phyloP scores from a whole-genome alignment of 202 grass and related monocot species.

The Miscanthus sacchariflorus region DNA sequence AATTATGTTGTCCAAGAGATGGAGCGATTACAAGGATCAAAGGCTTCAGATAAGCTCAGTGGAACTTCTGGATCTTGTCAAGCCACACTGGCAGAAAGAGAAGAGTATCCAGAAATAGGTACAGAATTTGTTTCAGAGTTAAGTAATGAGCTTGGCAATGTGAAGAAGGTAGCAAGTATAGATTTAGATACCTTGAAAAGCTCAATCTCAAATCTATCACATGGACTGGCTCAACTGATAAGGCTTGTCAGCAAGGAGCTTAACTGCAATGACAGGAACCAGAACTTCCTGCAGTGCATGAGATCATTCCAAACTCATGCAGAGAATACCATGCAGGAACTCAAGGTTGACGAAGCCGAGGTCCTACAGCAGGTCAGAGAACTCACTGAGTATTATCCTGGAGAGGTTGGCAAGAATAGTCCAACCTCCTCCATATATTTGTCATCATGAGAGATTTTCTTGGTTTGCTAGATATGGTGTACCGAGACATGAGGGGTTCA shows the following conservation, averaged over 20 bases:
- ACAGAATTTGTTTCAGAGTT: slow-evolving; percentile 70
- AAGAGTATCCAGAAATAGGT: slow-evolving; percentile 41
- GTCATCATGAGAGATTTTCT: slow-evolving; percentile 89
- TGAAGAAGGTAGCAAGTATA: slow-evolving; percentile 84
- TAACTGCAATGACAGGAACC: slow-evolving; percentile 40
- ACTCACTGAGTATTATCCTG: slow-evolving; percentile 90
- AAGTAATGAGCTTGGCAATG: slow-evolving; percentile 75
- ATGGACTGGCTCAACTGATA: slow-evolving; percentile 62
- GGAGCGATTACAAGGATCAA: slow-evolving; percentile 54
- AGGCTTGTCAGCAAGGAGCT: slow-evolving; percentile 57
- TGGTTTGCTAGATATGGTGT: slow-evolving; percentile 73
- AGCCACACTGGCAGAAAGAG: slow-evolving; percentile 21
- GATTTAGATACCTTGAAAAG: slow-evolving; percentile 76
- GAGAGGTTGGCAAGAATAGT: slow-evolving; percentile 76
- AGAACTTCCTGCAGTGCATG: slow-evolving; percentile 66
- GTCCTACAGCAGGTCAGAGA: slow-evolving; percentile 71
- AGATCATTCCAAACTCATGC: slow-evolving; percentile 60
- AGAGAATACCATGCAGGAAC: slow-evolving; percentile 62
- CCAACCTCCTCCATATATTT: slow-evolving; percentile 77
- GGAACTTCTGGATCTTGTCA: slow-evolving; percentile 2
- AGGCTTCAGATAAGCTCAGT: slow-evolving; percentile 16
- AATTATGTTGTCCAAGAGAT: slow-evolving; percentile 63
- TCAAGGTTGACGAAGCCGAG: slow-evolving; percentile 59
- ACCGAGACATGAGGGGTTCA: slow-evolving; percentile 61
- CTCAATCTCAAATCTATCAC: slow-evolving; percentile 80